phyloP scores from a whole-genome alignment of 257 asterid genomes.

The Prunella vulgaris region DNA sequence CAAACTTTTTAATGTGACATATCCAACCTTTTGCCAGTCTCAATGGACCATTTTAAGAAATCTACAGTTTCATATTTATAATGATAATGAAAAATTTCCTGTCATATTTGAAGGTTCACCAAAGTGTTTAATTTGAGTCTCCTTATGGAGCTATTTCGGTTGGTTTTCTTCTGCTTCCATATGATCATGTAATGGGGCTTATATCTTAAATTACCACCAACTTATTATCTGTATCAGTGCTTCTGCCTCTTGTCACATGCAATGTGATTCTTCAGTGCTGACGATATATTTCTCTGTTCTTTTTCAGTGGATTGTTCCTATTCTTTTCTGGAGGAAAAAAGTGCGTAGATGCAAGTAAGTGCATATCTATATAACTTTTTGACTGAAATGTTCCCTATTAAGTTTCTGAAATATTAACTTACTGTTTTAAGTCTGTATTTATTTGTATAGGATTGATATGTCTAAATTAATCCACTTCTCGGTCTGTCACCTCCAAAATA shows the following conservation, averaged over 20 bases:
- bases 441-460: neutral
- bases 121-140: neutral
- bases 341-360: constrained; percentile 76
- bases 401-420: neutral
- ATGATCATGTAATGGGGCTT: neutral
- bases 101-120: neutral
- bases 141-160: constrained; percentile 13
- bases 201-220: neutral
- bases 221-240: neutral
- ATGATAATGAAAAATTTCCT: neutral
- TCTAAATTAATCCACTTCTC: constrained; percentile 3
- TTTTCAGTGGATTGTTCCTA: constrained; percentile 69
- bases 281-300: constrained; percentile 24
- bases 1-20: neutral
- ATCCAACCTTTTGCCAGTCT: neutral
- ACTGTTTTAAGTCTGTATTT: neutral
- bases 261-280: constrained; percentile 25
- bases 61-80: neutral
- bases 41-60: neutral
- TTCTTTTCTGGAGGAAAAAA: constrained; percentile 69
- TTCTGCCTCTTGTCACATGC: neutral
- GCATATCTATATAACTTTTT: constrained; percentile 2
- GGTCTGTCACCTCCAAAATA: neutral
- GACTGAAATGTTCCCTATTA: neutral
- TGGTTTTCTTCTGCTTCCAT: neutral